These are phyloP conservation scores for Penicillium italicum DNA, from an alignment of 2,329 filamentous ascomycete genomes.

Conservation along the genomic window DNA sequence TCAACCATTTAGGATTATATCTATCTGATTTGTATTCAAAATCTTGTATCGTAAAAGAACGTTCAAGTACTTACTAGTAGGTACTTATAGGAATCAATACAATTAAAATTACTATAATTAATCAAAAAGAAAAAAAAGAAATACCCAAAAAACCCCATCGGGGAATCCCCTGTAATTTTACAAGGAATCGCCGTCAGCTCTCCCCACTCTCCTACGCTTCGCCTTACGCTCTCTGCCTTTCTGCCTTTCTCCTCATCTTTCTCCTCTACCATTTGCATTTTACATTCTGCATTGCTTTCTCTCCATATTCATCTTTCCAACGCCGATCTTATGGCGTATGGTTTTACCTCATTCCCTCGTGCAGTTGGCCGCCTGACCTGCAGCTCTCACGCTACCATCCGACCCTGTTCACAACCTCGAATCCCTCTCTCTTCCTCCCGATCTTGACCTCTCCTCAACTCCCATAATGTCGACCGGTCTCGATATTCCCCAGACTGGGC, in stretches of 20 bases:
- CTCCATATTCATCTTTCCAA: slow-evolving; percentile 6
- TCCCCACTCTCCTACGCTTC: slow-evolving; percentile 24
- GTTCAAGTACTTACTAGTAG: too few relatives aligned
- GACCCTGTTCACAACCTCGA: slow-evolving; percentile 25
- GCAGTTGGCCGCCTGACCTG: slow-evolving; percentile 39
- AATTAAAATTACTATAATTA: not conserved
- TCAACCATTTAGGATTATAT: not conserved
- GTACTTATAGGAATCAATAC: not conserved
- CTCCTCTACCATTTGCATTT: slow-evolving; percentile 1
- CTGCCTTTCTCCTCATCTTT: slow-evolving; percentile 13
- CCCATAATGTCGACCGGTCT: slow-evolving; percentile 34
- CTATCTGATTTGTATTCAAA: not conserved
- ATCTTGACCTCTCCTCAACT: slow-evolving; percentile 5
- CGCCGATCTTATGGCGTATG: slow-evolving; percentile 34
- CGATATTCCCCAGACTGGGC: slow-evolving; percentile 38
- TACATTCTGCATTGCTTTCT: slow-evolving; percentile 5
- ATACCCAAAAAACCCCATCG: not conserved
- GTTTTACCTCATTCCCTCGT: slow-evolving; percentile 28
- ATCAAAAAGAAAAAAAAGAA: not conserved
- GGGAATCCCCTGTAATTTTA: slow-evolving; percentile 23
- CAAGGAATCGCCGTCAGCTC: slow-evolving; percentile 19
- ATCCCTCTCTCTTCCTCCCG: slow-evolving; percentile 6
- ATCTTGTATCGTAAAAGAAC: not conserved
- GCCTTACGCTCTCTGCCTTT: slow-evolving; percentile 17
- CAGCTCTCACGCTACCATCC: slow-evolving; percentile 38